Conservation (phyloP, 1,284 basidiomycete species). For the Entoloma clypeatum region DNA sequence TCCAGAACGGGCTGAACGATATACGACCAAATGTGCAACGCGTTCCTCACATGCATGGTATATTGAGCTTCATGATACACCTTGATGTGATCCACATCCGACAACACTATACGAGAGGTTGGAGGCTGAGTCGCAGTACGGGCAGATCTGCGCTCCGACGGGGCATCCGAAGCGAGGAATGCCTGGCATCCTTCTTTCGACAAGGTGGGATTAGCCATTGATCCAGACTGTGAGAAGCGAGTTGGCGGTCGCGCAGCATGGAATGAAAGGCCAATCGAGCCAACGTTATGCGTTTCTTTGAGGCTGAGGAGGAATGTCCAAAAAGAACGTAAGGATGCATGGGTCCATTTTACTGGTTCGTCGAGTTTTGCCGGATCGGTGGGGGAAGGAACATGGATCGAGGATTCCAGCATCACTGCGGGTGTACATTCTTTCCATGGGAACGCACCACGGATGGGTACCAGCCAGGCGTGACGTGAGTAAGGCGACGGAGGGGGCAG, state of each 20-base stretch:
- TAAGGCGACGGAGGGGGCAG: slow-evolving; percentile 31
- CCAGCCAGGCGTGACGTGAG: slow-evolving; percentile 54
- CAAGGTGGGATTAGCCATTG: background rate
- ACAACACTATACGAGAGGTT: slow-evolving; percentile 23
- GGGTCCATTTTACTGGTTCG: slow-evolving; percentile 52
- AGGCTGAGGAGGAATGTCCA: slow-evolving; percentile 52
- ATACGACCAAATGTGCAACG: slow-evolving; percentile 52
- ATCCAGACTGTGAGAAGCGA: slow-evolving; percentile 4
- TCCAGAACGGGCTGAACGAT: slow-evolving; percentile 10
- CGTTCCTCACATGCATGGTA: slow-evolving; percentile 46
- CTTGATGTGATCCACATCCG: slow-evolving; percentile 52
- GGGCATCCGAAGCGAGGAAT: background rate
- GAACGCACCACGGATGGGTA: slow-evolving; percentile 54
- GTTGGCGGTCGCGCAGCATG: slow-evolving; percentile 31
- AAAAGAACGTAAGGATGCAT: slow-evolving; percentile 38
- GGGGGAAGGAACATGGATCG: slow-evolving; percentile 17
- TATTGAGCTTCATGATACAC: slow-evolving; percentile 54
- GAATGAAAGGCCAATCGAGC: slow-evolving; percentile 52
- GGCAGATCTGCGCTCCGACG: background rate
- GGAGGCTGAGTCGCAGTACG: background rate
- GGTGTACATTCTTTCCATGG: slow-evolving; percentile 49
- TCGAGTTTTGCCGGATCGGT: slow-evolving; percentile 16
- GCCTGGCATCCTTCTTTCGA: slow-evolving; percentile 2
- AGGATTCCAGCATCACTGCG: slow-evolving; percentile 37
- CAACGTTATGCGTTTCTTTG: slow-evolving; percentile 37